A percentile compares a stretch with the other conserved stretches of the same genome.
These are phyloP conservation scores for Calonectria honghensis DNA, from an alignment of 2,329 filamentous ascomycete genomes.

Conservation along the genomic window DNA sequence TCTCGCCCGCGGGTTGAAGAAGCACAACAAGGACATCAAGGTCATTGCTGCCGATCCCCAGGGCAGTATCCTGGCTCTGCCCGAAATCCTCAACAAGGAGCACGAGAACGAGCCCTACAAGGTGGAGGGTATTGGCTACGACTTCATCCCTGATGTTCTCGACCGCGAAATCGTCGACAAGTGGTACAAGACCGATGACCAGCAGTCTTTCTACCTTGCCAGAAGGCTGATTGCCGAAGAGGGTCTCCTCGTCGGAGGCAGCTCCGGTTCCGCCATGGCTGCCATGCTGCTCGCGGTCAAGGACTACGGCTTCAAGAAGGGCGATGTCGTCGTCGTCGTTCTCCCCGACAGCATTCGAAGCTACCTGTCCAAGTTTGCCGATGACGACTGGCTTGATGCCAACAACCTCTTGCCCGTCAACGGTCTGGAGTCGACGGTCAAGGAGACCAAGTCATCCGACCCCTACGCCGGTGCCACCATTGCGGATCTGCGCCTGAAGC, in stretches of 20 bases:
- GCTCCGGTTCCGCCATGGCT: slow-evolving; percentile 92
- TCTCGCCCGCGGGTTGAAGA: slow-evolving; percentile 87
- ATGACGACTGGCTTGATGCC: slow-evolving; percentile 98
- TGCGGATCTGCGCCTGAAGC: slow-evolving; percentile 89
- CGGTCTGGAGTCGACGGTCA: slow-evolving; percentile 69
- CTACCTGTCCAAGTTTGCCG: slow-evolving; percentile 98
- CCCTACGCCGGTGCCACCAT: slow-evolving; percentile 88
- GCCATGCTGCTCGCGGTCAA: slow-evolving; percentile 85
- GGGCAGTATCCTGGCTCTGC: slow-evolving; percentile 92
- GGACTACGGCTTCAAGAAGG: slow-evolving; percentile 85
- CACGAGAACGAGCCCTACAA: slow-evolving; percentile 92
- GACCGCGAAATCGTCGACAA: slow-evolving; percentile 87
- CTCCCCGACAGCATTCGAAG: slow-evolving; percentile 97
- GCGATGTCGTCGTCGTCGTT: slow-evolving; percentile 92
- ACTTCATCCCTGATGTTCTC: slow-evolving; percentile 97
- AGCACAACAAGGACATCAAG: slow-evolving; percentile 90
- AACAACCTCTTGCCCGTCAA: slow-evolving; percentile 89
- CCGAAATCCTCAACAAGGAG: slow-evolving; percentile 85
- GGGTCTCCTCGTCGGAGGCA: slow-evolving; percentile 93
- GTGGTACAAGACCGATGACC: slow-evolving; percentile 99
- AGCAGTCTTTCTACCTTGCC: slow-evolving; percentile 93
- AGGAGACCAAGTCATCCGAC: slow-evolving; percentile 71
- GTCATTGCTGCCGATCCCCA: slow-evolving; percentile 94
- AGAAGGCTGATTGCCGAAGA: slow-evolving; percentile 94
- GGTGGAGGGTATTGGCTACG: slow-evolving; percentile 98